These are phyloP conservation scores for Cadophora luteo-olivacea DNA, from an alignment of 2,329 filamentous ascomycete species.

Conservation along the genomic window DNA sequence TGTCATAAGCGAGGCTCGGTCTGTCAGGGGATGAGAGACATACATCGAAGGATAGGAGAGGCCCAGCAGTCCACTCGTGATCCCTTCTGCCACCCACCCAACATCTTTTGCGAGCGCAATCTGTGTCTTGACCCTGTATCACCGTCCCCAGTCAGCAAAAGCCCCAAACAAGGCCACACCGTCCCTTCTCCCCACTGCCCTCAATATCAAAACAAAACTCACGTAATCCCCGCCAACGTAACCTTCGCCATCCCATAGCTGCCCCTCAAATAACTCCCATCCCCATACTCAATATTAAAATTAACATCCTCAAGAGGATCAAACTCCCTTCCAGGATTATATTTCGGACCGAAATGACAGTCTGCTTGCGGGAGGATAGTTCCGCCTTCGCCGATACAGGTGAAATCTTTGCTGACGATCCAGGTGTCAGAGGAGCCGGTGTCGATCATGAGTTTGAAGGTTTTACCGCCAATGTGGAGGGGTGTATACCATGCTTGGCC, in stretches of 20 bases:
- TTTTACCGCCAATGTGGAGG: constrained; percentile 11
- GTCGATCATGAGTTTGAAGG: constrained; percentile 46
- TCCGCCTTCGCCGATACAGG: constrained; percentile 44
- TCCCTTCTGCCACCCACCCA: constrained; percentile 51
- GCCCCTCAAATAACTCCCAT: constrained; percentile 51
- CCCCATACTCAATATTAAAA: constrained; percentile 53
- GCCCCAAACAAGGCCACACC: too few relatives aligned
- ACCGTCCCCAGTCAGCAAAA: too few relatives aligned
- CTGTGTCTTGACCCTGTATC: constrained; percentile 46
- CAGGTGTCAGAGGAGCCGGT: constrained; percentile 57
- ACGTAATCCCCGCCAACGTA: constrained; percentile 52
- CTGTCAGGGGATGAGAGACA: neutral
- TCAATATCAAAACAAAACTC: neutral
- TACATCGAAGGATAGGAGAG: constrained; percentile 55
- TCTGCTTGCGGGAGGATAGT: constrained; percentile 8
- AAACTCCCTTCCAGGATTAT: constrained; percentile 44
- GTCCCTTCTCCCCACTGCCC: too few relatives aligned
- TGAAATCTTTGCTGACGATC: constrained; percentile 46
- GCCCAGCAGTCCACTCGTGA: constrained; percentile 56
- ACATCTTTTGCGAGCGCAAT: constrained; percentile 54
- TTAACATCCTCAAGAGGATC: constrained; percentile 47
- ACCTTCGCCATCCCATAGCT: constrained; percentile 47
- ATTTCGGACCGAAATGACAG: constrained; percentile 32
- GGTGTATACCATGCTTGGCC: constrained; percentile 13
- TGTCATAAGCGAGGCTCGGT: neutral